These are phyloP conservation scores for Brassica rapa DNA, from an alignment of 345 rosid species.

Conservation along the genomic window DNA sequence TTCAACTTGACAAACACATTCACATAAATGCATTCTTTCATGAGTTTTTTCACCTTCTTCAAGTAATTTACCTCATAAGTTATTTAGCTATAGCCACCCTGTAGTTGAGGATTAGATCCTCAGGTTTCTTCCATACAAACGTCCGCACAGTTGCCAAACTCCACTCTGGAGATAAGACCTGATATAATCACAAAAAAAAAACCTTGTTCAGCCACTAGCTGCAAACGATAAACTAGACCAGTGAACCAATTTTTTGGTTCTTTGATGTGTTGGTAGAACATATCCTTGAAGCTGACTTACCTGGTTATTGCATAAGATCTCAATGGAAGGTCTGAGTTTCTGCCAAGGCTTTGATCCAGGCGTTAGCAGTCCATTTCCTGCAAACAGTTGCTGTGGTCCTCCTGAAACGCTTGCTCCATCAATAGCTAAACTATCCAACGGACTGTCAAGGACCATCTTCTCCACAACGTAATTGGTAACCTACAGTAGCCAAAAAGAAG, in stretches of 20 bases:
- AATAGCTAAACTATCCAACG: slow-evolving; percentile 54
- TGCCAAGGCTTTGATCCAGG: slow-evolving; percentile 77
- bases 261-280: neutral
- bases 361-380: slow-evolving; percentile 64
- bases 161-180: slow-evolving; percentile 96
- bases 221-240: neutral
- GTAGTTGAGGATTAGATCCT: slow-evolving; percentile 91
- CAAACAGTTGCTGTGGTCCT: slow-evolving; percentile 61
- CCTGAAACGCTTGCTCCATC: slow-evolving; percentile 70
- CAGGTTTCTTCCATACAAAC: slow-evolving; percentile 95
- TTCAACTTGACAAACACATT: slow-evolving; percentile 30
- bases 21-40: slow-evolving; percentile 24
- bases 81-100: slow-evolving; percentile 76
- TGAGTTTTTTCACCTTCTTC: slow-evolving; percentile 15
- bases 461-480: slow-evolving; percentile 92
- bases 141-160: slow-evolving; percentile 95
- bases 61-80: slow-evolving; percentile 31
- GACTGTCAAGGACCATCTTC: slow-evolving; percentile 86
- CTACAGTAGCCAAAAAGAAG: slow-evolving; percentile 44
- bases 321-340: slow-evolving; percentile 77
- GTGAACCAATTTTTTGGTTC: neutral
- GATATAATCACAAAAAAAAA: slow-evolving; percentile 26
- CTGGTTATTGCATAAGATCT: slow-evolving; percentile 96
- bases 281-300: slow-evolving; percentile 47
- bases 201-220: slow-evolving; percentile 19